Conservation (phyloP, 805 yeast species). For the Schwanniomyces polymorphus region DNA sequence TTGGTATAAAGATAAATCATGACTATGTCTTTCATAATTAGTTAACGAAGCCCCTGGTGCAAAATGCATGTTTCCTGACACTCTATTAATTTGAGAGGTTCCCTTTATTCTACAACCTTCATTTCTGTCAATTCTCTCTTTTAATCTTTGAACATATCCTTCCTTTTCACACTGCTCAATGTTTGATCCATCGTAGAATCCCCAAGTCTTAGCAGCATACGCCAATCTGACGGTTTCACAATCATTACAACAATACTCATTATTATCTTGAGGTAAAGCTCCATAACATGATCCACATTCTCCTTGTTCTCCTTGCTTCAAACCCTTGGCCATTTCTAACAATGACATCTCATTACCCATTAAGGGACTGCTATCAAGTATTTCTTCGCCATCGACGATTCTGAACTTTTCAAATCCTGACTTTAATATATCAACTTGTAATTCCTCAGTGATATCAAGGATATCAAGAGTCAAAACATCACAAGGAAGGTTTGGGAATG, state of each 20-base stretch:
- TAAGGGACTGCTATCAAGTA: constrained; percentile 25
- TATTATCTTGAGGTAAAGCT: constrained; percentile 57
- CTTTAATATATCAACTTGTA: constrained; percentile 68
- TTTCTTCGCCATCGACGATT: constrained; percentile 34
- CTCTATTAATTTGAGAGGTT: constrained; percentile 73
- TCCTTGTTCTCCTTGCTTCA: constrained; percentile 26
- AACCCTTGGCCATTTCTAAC: constrained; percentile 30
- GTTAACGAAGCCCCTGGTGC: constrained; percentile 88
- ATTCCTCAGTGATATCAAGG: constrained; percentile 85
- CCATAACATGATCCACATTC: constrained; percentile 94
- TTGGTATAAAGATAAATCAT: constrained; percentile 76
- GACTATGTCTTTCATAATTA: constrained; percentile 64
- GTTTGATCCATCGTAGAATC: constrained; percentile 82
- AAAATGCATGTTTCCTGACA: constrained; percentile 89
- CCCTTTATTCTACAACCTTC: constrained; percentile 94
- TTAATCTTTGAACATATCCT: constrained; percentile 71
- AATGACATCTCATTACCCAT: constrained; percentile 24
- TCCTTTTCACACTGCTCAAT: constrained; percentile 89
- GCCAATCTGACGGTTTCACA: constrained; percentile 83
- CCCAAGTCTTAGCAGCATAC: constrained; percentile 79
- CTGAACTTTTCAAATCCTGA: constrained; percentile 75
- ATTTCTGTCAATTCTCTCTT: constrained; percentile 46
- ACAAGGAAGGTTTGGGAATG: constrained; percentile 87
- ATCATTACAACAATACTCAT: constrained; percentile 72
- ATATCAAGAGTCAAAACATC: constrained; percentile 78